phyloP scores from a whole-genome alignment of 2,329 filamentous ascomycete genomes.

The Fusarium lyarnte region DNA sequence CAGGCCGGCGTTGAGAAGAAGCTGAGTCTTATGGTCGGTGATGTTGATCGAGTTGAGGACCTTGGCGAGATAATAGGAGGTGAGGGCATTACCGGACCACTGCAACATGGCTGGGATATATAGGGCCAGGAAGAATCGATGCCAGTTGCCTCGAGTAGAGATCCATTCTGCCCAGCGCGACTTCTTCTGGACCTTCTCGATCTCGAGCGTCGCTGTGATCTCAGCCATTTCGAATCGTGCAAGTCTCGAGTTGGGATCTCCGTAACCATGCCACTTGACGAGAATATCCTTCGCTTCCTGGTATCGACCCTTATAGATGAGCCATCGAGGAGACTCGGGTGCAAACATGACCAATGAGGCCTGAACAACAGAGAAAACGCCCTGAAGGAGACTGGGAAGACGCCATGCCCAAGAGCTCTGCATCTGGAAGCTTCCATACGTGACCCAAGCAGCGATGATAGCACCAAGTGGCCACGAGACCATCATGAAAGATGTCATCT shows the following conservation, averaged over 20 bases:
- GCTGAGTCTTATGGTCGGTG: slow-evolving; percentile 44
- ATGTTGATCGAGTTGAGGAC: slow-evolving; percentile 54
- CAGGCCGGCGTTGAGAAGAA: slow-evolving; percentile 44
- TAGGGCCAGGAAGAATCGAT: slow-evolving; percentile 45
- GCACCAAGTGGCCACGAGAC: slow-evolving; percentile 32
- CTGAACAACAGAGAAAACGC: slow-evolving; percentile 42
- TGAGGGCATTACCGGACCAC: slow-evolving; percentile 45
- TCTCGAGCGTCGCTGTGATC: slow-evolving; percentile 35
- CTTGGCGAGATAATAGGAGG: slow-evolving; percentile 52
- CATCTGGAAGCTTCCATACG: slow-evolving; percentile 55
- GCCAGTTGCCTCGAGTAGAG: slow-evolving; percentile 43
- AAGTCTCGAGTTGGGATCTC: slow-evolving; percentile 20
- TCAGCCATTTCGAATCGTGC: slow-evolving; percentile 37
- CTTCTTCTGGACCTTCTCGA: slow-evolving; percentile 40
- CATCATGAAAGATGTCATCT: slow-evolving; percentile 45
- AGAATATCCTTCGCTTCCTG: slow-evolving; percentile 35
- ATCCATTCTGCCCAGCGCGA: slow-evolving; percentile 34
- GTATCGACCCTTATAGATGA: slow-evolving; percentile 41
- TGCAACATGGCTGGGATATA: slow-evolving; percentile 46
- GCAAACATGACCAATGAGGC: slow-evolving; percentile 19
- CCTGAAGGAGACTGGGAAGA: slow-evolving; percentile 59
- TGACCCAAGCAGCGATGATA: slow-evolving; percentile 43
- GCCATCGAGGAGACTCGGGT: slow-evolving; percentile 36
- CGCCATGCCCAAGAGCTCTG: slow-evolving; percentile 58
- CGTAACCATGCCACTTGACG: slow-evolving; percentile 37